Base-by-base conservation (phyloP, 768 basidiomycete species). In the Mycena polygramma region DNA sequence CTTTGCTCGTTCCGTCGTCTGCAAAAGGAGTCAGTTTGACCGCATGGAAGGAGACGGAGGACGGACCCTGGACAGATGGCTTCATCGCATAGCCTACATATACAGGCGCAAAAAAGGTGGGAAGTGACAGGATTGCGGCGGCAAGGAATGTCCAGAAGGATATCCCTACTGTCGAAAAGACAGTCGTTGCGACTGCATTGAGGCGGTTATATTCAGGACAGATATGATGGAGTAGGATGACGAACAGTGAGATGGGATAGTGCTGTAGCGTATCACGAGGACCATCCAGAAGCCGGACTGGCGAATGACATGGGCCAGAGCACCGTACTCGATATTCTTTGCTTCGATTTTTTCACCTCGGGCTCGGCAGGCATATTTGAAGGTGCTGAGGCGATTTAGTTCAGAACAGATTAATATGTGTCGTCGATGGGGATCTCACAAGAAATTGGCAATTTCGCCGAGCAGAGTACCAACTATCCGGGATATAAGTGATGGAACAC, bases 261-360 rank as follows among this genome's bases (percentile, higher is more conserved):
- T 88, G 66, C 85, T 87, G 39, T 85, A 81, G 20, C 88, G 86
- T 7, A 83, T 85, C 63, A 89, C 82, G 63, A 90, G 76, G 2
- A 87, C 86, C 36, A 90, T 82, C 75, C 82, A 84, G 82, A 92
- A 90, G 4, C 91, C 91, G 19, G 91, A 92, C 14, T 92, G 88
- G 26, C 87, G 85, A n/a, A 92, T 83, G 22, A 90, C 69, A 80
- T 81, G 73, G 73, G 81, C 78, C 9, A 83, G 58, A 63, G 79
- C 75, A 4, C 80, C 83, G 66, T 85, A 85, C 20, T 75, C 69
- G 15, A 83, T 68, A 24, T 69, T 79, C 19, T 72, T 76, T 54
- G 77, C 73, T 60, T 87, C 86, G 57, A 83, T 68, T 61, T 89
- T 90, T 58, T 86, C 85, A 2, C 88, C 89, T 22, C 89, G 87